Base-by-base conservation (phyloP, 805 yeast genomes). In the Pichia kluyveri region DNA sequence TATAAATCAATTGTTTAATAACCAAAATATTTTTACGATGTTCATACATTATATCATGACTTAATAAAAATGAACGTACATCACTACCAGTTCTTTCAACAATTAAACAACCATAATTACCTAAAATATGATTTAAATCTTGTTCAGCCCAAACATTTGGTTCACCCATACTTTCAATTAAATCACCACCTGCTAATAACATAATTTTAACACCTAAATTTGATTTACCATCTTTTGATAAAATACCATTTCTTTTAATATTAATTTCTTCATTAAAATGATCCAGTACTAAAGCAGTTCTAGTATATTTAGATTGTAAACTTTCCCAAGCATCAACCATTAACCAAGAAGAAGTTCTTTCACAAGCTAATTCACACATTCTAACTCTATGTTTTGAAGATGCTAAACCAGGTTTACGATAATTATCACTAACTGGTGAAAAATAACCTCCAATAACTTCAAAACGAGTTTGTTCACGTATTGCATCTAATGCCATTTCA, bases 321-420 rank as follows among this genome's bases (percentile, higher is more conserved):
- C 95, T 83, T 69, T 93, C 99, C 99, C 99, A 93, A 1, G 98
- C 97, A 65, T 93, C 99, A 30, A 93, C 99, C 99, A 93, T 93
- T 38, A 93, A 73, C 99, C 99, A 93, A 28, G 91, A 82, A 5
- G 93, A 82, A 0, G 99, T 93, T 59, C 99, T 75, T 62, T 93
- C 99, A 66, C 99, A 90, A 0, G 97, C 98, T 60, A 93, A 73
- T 64, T 93, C 99, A 67, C 99, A 89, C 99, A 93, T 93, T 46
- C 98, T 75, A 11, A 93, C 99, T 49, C 99, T 77, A 65, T 93
- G 96, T 52, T 73, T 75, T 0, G 97, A 74, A 0, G 86, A 80
- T 0, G 99, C 98, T 46, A 93, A 71, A 0, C 99, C 99, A 40
- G 87, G 88, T 66, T 93, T 93, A 61, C 82, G 81, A 70, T 93